phyloP scores from a whole-genome alignment of 768 basidiomycete genomes.

The Pleurotus pulmonarius region DNA sequence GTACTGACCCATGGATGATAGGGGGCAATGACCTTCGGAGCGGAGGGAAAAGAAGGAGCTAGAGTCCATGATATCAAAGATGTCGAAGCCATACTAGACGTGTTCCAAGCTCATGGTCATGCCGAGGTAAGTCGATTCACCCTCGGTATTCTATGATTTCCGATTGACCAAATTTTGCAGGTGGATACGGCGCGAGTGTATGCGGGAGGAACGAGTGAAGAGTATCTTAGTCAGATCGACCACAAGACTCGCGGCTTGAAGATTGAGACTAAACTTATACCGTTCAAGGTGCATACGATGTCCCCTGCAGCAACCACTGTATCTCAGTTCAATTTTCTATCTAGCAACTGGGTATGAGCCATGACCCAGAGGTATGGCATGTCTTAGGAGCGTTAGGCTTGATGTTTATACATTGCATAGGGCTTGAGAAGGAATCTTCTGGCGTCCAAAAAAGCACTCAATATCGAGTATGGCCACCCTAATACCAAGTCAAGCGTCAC shows the following conservation, averaged over 20 bases:
- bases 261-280: slow-evolving; percentile 60
- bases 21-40: slow-evolving; percentile 58
- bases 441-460: slow-evolving; percentile 41
- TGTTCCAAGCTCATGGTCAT: slow-evolving; percentile 54
- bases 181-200: slow-evolving; percentile 53
- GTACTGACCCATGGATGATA: slow-evolving; percentile 11
- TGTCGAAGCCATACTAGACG: slow-evolving; percentile 49
- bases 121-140: slow-evolving; percentile 34
- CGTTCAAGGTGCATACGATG: slow-evolving; percentile 21
- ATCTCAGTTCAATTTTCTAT: no score
- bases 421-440: slow-evolving; percentile 43
- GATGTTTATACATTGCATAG: slow-evolving; percentile 24
- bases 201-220: slow-evolving; percentile 52
- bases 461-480: slow-evolving; percentile 35
- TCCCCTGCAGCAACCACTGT: no score
- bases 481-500: neutral
- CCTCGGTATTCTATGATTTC: slow-evolving; percentile 19
- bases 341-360: neutral
- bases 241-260: slow-evolving; percentile 47
- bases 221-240: slow-evolving; percentile 46
- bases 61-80: slow-evolving; percentile 46
- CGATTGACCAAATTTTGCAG: slow-evolving; percentile 30
- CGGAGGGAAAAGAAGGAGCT: slow-evolving; percentile 41
- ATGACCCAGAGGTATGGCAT: neutral
- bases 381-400: no score